Conservation (phyloP, 371 early-diverging fungal genomes). For the Mortierella sp. region DNA sequence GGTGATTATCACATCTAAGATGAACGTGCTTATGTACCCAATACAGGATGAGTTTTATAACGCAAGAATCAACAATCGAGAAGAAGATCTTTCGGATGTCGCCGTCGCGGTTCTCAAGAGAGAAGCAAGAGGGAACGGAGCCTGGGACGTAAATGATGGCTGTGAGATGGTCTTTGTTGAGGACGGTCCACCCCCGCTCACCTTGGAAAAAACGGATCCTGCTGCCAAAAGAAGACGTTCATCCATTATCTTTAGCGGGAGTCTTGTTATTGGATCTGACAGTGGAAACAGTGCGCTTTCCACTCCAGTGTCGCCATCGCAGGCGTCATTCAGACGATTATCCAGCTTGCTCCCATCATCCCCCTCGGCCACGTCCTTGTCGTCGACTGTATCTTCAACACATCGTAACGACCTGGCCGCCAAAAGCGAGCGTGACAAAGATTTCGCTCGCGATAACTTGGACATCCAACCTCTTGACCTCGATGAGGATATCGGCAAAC, state of each 20-base stretch:
- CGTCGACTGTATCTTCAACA: conserved; percentile 8
- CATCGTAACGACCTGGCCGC: neutral
- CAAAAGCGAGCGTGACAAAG: neutral
- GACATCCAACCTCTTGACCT: neutral
- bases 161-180: conserved; percentile 15
- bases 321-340: neutral
- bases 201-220: no score
- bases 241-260: neutral
- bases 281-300: conserved; percentile 12
- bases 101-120: conserved; percentile 10
- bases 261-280: neutral
- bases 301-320: conserved; percentile 1
- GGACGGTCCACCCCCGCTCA: no score
- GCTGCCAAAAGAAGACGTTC: no score
- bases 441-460: neutral
- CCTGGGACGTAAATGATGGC: conserved; percentile 2
- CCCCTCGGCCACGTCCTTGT: conserved; percentile 17
- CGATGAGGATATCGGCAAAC: neutral
- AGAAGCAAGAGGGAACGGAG: conserved; percentile 5
- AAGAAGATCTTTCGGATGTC: neutral
- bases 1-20: conserved; percentile 78
- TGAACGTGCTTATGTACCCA: conserved; percentile 82
- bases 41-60: conserved; percentile 78
- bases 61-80: conserved; percentile 1
- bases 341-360: conserved; percentile 7